Conservation (phyloP, 345 rosid genomes). For the Eutrema yunnanense region DNA sequence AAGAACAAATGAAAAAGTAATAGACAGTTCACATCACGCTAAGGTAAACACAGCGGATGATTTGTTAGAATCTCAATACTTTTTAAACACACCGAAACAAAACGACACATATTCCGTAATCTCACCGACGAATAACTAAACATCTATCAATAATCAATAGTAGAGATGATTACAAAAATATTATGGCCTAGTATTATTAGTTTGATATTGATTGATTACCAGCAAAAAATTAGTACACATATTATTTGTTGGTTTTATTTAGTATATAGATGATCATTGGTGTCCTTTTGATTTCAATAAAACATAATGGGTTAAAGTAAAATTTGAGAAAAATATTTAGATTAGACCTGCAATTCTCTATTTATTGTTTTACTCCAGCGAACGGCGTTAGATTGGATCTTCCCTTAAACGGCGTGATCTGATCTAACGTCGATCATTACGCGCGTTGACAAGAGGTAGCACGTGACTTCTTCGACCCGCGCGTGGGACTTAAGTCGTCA, state of each 20-base stretch:
- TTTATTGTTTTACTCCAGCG: background rate
- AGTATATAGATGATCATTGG: background rate
- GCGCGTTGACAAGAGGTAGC: conserved; percentile 10
- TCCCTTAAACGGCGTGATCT: conserved; percentile 10
- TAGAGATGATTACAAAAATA: background rate
- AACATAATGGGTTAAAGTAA: background rate
- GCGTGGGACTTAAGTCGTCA: background rate
- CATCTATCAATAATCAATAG: background rate
- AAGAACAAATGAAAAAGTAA: conserved; percentile 16
- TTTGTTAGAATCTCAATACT: conserved; percentile 19
- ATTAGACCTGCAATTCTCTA: background rate
- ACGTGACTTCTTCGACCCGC: conserved; percentile 12
- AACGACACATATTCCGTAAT: conserved; percentile 9
- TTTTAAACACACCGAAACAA: background rate
- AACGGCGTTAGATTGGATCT: background rate
- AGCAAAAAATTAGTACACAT: background rate
- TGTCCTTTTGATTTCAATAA: background rate
- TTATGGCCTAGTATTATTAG: background rate
- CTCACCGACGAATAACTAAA: conserved; percentile 15
- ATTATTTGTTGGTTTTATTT: background rate
- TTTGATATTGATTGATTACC: conserved; percentile 1
- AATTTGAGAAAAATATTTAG: background rate
- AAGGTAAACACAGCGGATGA: background rate
- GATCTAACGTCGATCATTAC: conserved; percentile 7
- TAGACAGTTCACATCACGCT: conserved; percentile 19